Conservation (phyloP, 2,329 filamentous ascomycete species). For the Pseudocercospora ulei region DNA sequence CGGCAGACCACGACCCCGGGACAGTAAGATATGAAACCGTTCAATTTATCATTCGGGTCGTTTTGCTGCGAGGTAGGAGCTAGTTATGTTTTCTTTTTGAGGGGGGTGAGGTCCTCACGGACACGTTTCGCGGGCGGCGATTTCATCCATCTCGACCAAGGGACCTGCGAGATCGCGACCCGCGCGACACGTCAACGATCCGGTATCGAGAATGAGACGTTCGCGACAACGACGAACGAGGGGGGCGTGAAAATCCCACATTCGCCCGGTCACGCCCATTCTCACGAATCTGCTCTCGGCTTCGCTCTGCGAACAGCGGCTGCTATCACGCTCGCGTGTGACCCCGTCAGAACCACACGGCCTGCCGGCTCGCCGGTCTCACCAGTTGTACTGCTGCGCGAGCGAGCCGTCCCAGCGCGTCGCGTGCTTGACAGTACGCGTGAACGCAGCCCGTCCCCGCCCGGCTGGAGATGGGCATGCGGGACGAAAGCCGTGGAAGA, state of each 20-base stretch:
- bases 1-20: conserved; percentile 11
- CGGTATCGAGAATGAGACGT: too few relatives aligned
- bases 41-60: too few relatives aligned
- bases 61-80: neutral
- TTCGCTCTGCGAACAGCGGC: conserved; percentile 30
- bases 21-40: conserved; percentile 17
- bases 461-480: too few relatives aligned
- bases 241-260: conserved; percentile 19
- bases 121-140: too few relatives aligned
- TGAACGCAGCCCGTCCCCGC: too few relatives aligned
- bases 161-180: too few relatives aligned
- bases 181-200: too few relatives aligned
- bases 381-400: conserved; percentile 32
- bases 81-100: neutral
- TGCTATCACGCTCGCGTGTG: conserved; percentile 32
- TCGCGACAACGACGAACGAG: conserved; percentile 7
- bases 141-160: too few relatives aligned
- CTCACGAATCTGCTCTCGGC: conserved; percentile 18
- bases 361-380: conserved; percentile 27
- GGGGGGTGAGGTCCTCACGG: neutral
- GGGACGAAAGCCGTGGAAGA: too few relatives aligned
- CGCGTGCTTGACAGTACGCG: conserved; percentile 32
- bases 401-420: conserved; percentile 27
- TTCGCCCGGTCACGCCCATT: conserved; percentile 25
- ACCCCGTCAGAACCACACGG: conserved; percentile 33